Base-by-base conservation (phyloP, 805 yeast species). In the Myxozyma neglecta region DNA sequence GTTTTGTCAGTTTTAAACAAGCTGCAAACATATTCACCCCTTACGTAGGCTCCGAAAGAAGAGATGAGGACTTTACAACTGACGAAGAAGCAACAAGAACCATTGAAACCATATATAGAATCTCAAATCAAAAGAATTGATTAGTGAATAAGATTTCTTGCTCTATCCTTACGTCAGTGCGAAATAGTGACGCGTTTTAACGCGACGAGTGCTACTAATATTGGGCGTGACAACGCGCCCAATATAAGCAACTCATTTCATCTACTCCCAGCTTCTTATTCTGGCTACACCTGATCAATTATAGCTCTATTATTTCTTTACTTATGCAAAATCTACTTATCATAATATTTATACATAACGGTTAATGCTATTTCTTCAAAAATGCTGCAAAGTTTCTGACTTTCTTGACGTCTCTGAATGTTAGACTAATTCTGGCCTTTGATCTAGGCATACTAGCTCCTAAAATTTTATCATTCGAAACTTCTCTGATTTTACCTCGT, bases 401-500 rank as follows among this genome's bases (percentile, higher is more conserved):
- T 10, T 36, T 45, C 45, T 61, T 61, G 2, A 63, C 67, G 42
- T 63, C 67, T n/a, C 67, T 34, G 45, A 61, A 63, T 4, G 67
- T 63, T 42, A 63, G 43, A n/a, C 65, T 61, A 8, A 57, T 52
- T 24, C 67, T 55, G 18, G 52, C 53, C 29, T 44, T 44, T 14
- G 36, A 18, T 34, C 66, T 45, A 16, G 51, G 48, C n/a, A 62
- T n/a, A 36, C 37, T 43, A 11, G 53, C 59, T 3, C 50, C 43
- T 29, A 9, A 10, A 13, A 29, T 11, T 32, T 11, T 24, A 5
- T 2, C 10, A 32, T 20, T 11, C 9, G 24, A 42, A 18, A 4
- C 14, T 13, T 43, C 42, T 10, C 48, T 48, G 2, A 6, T 29
- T 24, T 45, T 24, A n/a, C 18, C 45, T 20, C 36, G 44, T 18